A percentile compares a stretch with the other conserved stretches of the same genome.
Conservation (phyloP, 352 stramenopile species). For the Globisporangium viniferum region DNA sequence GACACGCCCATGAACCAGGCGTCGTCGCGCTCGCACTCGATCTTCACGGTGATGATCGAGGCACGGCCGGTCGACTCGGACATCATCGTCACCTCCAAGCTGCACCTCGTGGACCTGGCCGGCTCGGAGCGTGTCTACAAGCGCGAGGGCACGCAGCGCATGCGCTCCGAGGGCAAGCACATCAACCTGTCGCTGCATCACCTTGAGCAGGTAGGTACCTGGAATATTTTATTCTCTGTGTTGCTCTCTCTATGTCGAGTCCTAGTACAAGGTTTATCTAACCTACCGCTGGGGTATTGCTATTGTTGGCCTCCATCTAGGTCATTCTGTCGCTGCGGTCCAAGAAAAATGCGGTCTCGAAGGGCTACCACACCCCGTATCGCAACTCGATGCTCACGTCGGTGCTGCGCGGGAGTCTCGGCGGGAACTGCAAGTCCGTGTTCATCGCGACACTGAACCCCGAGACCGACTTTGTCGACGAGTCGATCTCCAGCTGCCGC, state of each 20-base stretch:
- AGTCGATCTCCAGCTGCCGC: conserved; percentile 95
- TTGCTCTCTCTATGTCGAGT: no score
- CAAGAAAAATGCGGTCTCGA: conserved; percentile 43
- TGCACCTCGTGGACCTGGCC: conserved; percentile 94
- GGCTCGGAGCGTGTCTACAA: conserved; percentile 97
- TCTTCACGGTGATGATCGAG: conserved; percentile 95
- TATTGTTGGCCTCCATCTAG: conserved; percentile 21
- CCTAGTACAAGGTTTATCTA: background rate
- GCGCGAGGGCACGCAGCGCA: conserved; percentile 86
- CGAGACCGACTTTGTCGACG: conserved; percentile 81
- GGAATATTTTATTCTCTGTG: no score
- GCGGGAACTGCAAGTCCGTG: conserved; percentile 96
- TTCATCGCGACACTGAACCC: conserved; percentile 96
- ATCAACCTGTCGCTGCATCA: conserved; percentile 96
- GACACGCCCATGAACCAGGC: conserved; percentile 97
- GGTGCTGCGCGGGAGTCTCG: conserved; percentile 91
- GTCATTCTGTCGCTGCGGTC: conserved; percentile 94
- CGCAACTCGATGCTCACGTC: conserved; percentile 97
- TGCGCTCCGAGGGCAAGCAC: conserved; percentile 91
- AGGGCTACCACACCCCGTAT: conserved; percentile 90
- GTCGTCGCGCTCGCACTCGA: conserved; percentile 93
- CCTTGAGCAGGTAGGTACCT: conserved; percentile 75
- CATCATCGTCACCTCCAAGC: conserved; percentile 82
- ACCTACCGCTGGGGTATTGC: no score
- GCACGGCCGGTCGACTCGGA: conserved; percentile 67